Base-by-base conservation (phyloP, 1,284 basidiomycete species). In the Salmacisia buchloeana region DNA sequence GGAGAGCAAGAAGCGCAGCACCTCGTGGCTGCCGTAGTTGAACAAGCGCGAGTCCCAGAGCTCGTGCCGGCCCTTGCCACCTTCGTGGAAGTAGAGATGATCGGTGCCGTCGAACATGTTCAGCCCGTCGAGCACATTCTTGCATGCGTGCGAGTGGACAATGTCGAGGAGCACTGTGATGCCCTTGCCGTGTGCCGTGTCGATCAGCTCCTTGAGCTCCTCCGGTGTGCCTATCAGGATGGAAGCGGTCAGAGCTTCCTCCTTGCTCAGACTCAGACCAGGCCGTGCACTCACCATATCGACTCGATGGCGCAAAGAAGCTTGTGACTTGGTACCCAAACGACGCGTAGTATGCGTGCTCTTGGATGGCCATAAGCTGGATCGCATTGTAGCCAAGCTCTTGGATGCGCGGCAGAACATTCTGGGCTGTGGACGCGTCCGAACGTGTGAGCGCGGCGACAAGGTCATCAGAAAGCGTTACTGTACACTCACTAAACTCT, bases 331-430 rank as follows among this genome's bases (percentile, higher is more conserved):
- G 94, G 81, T 98, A 98, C 15, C 94, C 94, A 76, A 98, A 98
- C 1, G 93, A 92, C 89, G 94, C 94, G 82, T 98, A 98, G 82
- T 98, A 98, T 2, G 94, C 91, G 75, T 98, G 94, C 80, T 97
- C 93, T 91, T 97, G 94, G 70, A 97, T 84, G 18, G 80, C 80
- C 80, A 80, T 81, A 74, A 97, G 85, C 80, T 98, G 94, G 68
- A 98, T 96, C 57, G 88, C 87, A 79, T 98, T 98, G 82, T 98
- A 98, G 3, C 93, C 96, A 25, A 97, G 84, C 63, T 87, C 86
- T 77, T 88, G 88, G 81, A 98, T 97, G 65, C 92, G 85, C 36
- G 90, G 91, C 7, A 98, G 84, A 49, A 91, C 82, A 77, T 96
- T 86, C 46, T 82, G 80, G 35, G 92, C 63, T 64, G 49, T n/a